phyloP scores from a whole-genome alignment of 768 basidiomycete genomes.

The Plicaturopsis crispa region DNA sequence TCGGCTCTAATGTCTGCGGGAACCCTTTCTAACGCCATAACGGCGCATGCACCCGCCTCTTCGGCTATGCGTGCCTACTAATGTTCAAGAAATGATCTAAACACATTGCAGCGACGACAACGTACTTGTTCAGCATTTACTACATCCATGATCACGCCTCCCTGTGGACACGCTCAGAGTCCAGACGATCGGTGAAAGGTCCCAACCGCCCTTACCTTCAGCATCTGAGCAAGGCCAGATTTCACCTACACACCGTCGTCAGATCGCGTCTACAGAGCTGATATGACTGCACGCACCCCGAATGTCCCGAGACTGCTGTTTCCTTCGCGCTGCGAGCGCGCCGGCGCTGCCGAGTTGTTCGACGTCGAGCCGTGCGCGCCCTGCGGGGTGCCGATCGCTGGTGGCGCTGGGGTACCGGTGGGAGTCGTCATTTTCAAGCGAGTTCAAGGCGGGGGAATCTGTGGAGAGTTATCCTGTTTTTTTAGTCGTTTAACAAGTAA shows the following conservation, averaged over 20 bases:
- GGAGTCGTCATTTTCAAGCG: too few relatives aligned
- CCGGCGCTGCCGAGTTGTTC: constrained; percentile 39
- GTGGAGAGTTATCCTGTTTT: too few relatives aligned
- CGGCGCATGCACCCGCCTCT: constrained; percentile 94
- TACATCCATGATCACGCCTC: constrained; percentile 95
- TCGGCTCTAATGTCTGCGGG: constrained; percentile 90
- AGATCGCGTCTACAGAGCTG: not conserved
- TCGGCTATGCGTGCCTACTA: constrained; percentile 89
- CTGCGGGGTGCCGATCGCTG: too few relatives aligned
- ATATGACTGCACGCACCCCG: constrained; percentile 35
- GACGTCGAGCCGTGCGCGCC: constrained; percentile 24
- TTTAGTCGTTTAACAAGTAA: too few relatives aligned
- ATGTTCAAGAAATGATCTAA: constrained; percentile 11
- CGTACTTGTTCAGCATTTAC: constrained; percentile 63
- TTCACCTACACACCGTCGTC: constrained; percentile 60
- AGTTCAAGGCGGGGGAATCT: too few relatives aligned
- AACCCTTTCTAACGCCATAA: constrained; percentile 94
- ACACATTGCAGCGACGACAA: constrained; percentile 2
- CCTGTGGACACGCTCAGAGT: constrained; percentile 29
- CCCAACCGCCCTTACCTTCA: constrained; percentile 52
- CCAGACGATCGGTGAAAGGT: constrained; percentile 2
- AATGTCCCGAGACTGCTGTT: constrained; percentile 61
- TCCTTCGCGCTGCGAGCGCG: constrained; percentile 42
- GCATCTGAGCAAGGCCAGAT: constrained; percentile 93
- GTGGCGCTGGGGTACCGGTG: too few relatives aligned